Evolutionary conservation across 352 stramenopile genomes (phyloP).

Genomic region (Phytophthora syringae): DNA sequence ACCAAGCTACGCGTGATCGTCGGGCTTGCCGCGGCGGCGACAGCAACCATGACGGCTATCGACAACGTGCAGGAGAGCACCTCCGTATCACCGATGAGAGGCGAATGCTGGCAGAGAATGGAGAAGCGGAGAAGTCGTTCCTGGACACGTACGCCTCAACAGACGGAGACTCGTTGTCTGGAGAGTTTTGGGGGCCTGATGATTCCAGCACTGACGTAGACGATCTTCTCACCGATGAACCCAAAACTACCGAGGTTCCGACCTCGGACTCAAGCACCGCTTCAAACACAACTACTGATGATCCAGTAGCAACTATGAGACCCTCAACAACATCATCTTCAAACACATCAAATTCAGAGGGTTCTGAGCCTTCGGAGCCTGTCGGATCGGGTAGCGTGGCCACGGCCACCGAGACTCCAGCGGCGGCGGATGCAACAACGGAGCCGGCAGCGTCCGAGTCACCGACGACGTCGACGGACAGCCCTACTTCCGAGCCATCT

Average conservation of each 20-base stretch:
- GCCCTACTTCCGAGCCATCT: no score
- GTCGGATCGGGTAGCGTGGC: background rate
- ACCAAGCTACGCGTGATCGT: slow-evolving; percentile 21
- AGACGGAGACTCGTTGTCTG: background rate
- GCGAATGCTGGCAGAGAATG: slow-evolving; percentile 4
- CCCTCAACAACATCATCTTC: background rate
- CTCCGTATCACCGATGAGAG: slow-evolving; percentile 5
- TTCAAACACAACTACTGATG: background rate
- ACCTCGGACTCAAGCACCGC: background rate
- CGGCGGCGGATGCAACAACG: slow-evolving; percentile 5
- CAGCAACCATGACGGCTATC: slow-evolving; percentile 12
- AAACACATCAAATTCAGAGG: background rate
- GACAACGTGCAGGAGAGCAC: slow-evolving; percentile 12
- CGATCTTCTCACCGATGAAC: background rate
- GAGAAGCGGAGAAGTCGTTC: slow-evolving; percentile 7
- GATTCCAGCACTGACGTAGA: background rate
- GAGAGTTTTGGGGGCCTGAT: slow-evolving; percentile 1
- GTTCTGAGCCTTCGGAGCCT: background rate
- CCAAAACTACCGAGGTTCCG: background rate
- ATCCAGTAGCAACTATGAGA: no score
- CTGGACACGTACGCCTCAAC: slow-evolving; percentile 7
- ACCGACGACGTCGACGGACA: background rate
- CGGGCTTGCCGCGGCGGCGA: slow-evolving; percentile 9
- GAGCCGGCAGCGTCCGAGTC: background rate
- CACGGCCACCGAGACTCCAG: background rate